Evolutionary conservation across 177 flowering plant genomes (phyloP).

Genomic region (Vitis hybrid): DNA sequence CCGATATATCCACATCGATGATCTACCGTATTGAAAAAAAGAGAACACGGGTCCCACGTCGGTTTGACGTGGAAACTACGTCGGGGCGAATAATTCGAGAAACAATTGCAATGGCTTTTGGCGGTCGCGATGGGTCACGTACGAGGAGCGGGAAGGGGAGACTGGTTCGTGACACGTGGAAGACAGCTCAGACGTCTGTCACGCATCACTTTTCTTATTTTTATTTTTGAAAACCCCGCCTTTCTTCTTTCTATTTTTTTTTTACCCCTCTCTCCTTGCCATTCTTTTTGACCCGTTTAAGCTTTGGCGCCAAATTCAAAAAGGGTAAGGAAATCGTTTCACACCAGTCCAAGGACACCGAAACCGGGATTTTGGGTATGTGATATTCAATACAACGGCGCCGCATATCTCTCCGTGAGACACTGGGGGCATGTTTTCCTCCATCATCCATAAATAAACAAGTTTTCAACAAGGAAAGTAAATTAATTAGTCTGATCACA

Average conservation of each 20-base stretch:
- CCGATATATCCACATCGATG: conserved; percentile 2
- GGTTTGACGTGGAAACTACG: conserved; percentile 17
- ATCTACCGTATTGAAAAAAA: neutral
- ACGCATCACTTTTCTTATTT: neutral
- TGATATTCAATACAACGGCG: conserved; percentile 20
- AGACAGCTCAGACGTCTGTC: conserved; percentile 18
- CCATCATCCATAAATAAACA: conserved; percentile 18
- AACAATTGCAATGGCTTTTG: conserved; percentile 1
- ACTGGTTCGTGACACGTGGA: conserved; percentile 14
- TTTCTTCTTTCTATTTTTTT: neutral
- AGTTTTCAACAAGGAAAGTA: neutral
- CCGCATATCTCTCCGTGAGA: conserved; percentile 33
- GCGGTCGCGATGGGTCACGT: conserved; percentile 7
- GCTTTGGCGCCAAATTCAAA: conserved; percentile 33
- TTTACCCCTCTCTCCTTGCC: neutral
- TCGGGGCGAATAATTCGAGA: neutral
- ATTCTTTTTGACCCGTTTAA: conserved; percentile 16
- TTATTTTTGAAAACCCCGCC: conserved; percentile 11
- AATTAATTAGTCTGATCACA: neutral
- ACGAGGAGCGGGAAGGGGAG: conserved; percentile 1
- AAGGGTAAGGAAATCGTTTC: neutral
- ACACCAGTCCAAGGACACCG: neutral
- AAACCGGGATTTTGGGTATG: neutral
- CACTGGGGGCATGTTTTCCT: conserved; percentile 33
- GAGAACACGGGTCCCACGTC: neutral